These are phyloP conservation scores for Ilyonectria robusta DNA, from an alignment of 2,329 filamentous ascomycete species.

Conservation along the genomic window DNA sequence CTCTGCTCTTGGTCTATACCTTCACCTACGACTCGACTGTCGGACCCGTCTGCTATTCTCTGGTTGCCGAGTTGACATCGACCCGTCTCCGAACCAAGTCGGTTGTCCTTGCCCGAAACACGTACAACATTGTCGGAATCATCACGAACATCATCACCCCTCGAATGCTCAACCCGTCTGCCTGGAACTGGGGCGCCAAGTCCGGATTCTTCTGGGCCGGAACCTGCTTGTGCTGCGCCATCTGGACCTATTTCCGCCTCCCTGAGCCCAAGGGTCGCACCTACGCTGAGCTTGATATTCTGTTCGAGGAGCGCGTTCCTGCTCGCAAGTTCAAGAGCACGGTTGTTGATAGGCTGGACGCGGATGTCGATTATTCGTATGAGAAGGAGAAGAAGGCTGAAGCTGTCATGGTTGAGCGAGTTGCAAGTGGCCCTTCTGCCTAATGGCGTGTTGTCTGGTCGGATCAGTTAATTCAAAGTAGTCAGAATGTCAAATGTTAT, in stretches of 20 bases:
- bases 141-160: conserved; percentile 62
- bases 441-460: background rate
- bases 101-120: conserved; percentile 60
- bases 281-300: conserved; percentile 68
- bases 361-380: conserved; percentile 17
- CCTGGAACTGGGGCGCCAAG: conserved; percentile 64
- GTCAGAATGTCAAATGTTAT: background rate
- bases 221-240: conserved; percentile 60
- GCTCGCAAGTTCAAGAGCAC: conserved; percentile 59
- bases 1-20: conserved; percentile 60
- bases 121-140: conserved; percentile 66
- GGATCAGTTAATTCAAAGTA: background rate
- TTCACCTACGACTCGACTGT: conserved; percentile 59
- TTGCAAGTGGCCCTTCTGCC: background rate
- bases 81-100: conserved; percentile 63
- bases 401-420: conserved; percentile 16
- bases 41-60: conserved; percentile 81
- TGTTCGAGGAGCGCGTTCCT: conserved; percentile 63
- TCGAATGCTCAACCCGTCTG: conserved; percentile 62
- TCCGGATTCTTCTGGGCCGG: conserved; percentile 62
- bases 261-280: conserved; percentile 69
- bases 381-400: conserved; percentile 42
- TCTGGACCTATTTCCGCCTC: conserved; percentile 67
- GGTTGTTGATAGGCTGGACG: conserved; percentile 48
- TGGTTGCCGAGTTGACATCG: conserved; percentile 72